Evolutionary conservation across 2,329 filamentous ascomycete species (phyloP).

Genomic region (Huntiella savannae): DNA sequence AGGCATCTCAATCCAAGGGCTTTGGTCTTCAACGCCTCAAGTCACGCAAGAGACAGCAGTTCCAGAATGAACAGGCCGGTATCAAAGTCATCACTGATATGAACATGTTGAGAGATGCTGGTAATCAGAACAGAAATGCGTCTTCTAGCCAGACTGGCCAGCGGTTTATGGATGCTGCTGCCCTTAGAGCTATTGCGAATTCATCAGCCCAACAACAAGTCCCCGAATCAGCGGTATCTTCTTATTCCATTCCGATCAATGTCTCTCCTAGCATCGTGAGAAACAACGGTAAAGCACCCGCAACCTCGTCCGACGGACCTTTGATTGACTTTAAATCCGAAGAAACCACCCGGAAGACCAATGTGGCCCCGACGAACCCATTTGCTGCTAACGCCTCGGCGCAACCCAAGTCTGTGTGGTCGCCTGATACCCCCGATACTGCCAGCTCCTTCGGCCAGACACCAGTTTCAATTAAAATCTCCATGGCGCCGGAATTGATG

Average conservation of each 20-base stretch:
- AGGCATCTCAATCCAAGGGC: constrained; percentile 19
- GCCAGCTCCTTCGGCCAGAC: constrained; percentile 18
- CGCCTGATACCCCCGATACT: constrained; percentile 39
- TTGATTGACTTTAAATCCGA: constrained; percentile 16
- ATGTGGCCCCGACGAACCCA: neutral
- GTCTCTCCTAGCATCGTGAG: constrained; percentile 51
- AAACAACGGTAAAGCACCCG: constrained; percentile 45
- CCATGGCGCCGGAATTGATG: neutral
- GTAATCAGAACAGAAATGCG: neutral
- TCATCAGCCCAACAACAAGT: constrained; percentile 26
- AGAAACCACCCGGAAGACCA: too few relatives aligned
- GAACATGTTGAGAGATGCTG: constrained; percentile 25
- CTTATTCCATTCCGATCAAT: too few relatives aligned
- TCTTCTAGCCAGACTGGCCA: constrained; percentile 15
- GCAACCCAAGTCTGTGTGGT: constrained; percentile 24
- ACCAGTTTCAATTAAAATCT: constrained; percentile 6
- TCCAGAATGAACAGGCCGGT: constrained; percentile 39
- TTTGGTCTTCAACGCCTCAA: constrained; percentile 28
- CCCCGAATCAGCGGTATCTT: constrained; percentile 25
- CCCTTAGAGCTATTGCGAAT: constrained; percentile 40
- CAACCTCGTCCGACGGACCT: constrained; percentile 21
- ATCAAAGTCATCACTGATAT: constrained; percentile 56
- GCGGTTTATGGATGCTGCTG: constrained; percentile 39
- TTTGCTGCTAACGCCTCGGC: neutral
- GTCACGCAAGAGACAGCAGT: constrained; percentile 41